phyloP scores from a whole-genome alignment of 805 yeast genomes.

The Yarrowia sp. region DNA sequence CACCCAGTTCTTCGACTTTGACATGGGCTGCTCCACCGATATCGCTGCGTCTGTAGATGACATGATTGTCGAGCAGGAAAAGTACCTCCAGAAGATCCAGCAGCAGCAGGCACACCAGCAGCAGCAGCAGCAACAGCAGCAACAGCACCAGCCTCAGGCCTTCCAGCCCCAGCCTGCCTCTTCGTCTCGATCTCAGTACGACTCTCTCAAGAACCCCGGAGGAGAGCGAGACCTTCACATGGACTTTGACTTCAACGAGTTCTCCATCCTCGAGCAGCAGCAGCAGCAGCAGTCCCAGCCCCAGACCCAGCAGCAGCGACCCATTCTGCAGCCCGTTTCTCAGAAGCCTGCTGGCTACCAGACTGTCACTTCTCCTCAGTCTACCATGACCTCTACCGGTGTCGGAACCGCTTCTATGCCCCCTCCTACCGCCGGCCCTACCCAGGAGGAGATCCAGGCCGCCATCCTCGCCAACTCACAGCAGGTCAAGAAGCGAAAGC shows the following conservation, averaged over 20 bases:
- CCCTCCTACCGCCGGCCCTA: slow-evolving; percentile 25
- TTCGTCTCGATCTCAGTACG: slow-evolving; percentile 19
- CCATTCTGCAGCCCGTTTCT: slow-evolving; percentile 3
- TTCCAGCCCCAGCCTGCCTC: slow-evolving; percentile 17
- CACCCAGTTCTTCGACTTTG: slow-evolving; percentile 47
- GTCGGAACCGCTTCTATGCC: slow-evolving; percentile 18
- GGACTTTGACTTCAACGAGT: slow-evolving; percentile 25
- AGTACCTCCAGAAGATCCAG: slow-evolving; percentile 38
- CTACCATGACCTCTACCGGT: slow-evolving; percentile 26
- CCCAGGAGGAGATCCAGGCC: slow-evolving; percentile 27
- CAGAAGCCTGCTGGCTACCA: slow-evolving; percentile 16
- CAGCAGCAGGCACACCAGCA: slow-evolving; percentile 28
- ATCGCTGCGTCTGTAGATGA: slow-evolving; percentile 44
- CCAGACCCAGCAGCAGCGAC: slow-evolving; percentile 7
- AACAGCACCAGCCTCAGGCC: slow-evolving; percentile 3
- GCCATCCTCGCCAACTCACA: slow-evolving; percentile 27
- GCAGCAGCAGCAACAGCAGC: slow-evolving; percentile 26
- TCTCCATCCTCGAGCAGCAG: slow-evolving; percentile 22
- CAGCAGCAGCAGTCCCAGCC: not conserved
- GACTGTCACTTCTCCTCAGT: slow-evolving; percentile 24
- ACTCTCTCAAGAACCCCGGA: slow-evolving; percentile 18
- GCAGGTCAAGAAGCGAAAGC: slow-evolving; percentile 19
- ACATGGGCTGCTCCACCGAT: slow-evolving; percentile 45
- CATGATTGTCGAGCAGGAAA: slow-evolving; percentile 43
- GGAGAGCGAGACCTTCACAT: slow-evolving; percentile 13